Percentiles rank a stretch among this genome's conserved stretches.
Evolutionary conservation across 192 early-diverging fungal genomes (phyloP).

Genomic region (Gaertneriomyces semiglobifer): DNA sequence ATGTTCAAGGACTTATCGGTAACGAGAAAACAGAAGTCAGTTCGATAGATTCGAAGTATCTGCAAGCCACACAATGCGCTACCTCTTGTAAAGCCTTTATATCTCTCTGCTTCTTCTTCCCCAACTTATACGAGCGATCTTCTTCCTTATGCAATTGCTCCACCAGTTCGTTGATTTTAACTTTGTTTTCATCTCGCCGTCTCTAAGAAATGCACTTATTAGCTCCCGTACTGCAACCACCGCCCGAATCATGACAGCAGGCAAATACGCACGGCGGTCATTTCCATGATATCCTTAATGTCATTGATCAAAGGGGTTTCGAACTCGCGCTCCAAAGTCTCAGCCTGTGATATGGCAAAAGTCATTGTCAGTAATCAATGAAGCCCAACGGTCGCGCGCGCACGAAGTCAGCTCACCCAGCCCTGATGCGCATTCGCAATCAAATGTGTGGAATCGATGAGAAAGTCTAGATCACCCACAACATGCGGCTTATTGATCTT

Average conservation of each 20-base stretch:
- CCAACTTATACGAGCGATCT: slow-evolving; percentile 40
- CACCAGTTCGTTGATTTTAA: slow-evolving; percentile 40
- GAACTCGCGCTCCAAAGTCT: slow-evolving; percentile 44
- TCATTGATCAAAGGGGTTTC: slow-evolving; percentile 42
- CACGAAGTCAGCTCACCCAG: slow-evolving; percentile 35
- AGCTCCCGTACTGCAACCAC: no score
- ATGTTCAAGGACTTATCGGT: slow-evolving; percentile 39
- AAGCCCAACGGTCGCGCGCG: no score
- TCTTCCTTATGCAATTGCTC: slow-evolving; percentile 45
- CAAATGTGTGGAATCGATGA: slow-evolving; percentile 53
- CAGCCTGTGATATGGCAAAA: slow-evolving; percentile 23
- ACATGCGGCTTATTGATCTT: slow-evolving; percentile 31
- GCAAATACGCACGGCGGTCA: not conserved
- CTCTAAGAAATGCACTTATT: no score
- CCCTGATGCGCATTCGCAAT: slow-evolving; percentile 52
- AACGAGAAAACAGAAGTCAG: not conserved
- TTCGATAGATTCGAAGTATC: not conserved
- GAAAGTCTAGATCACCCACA: slow-evolving; percentile 49
- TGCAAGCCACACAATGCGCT: not conserved
- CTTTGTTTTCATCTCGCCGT: slow-evolving; percentile 41
- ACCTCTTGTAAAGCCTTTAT: slow-evolving; percentile 45
- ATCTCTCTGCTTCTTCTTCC: slow-evolving; percentile 52
- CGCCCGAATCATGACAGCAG: no score
- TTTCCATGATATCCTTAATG: slow-evolving; percentile 30
- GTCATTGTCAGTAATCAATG: no score